Evolutionary conservation across 2,329 filamentous ascomycete genomes (phyloP).

Genomic region (Apiospora aurea): DNA sequence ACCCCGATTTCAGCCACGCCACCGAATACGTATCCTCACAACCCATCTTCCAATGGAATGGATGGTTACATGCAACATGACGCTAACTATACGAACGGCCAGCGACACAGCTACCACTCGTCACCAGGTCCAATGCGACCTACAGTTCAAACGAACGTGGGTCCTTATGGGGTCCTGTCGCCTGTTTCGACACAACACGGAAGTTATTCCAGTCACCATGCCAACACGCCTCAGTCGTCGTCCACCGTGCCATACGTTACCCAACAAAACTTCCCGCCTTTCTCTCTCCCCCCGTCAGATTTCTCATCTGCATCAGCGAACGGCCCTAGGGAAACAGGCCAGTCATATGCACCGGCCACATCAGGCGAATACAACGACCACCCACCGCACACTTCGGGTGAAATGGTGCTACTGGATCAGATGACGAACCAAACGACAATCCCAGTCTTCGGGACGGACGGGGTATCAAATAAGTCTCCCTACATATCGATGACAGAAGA

Average conservation of each 20-base stretch:
- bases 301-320: slow-evolving; percentile 52
- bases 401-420: slow-evolving; percentile 68
- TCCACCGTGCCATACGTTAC: slow-evolving; percentile 57
- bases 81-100: slow-evolving; percentile 42
- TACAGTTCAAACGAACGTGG: slow-evolving; percentile 54
- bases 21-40: slow-evolving; percentile 45
- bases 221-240: slow-evolving; percentile 53
- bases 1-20: slow-evolving; percentile 55
- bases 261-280: slow-evolving; percentile 68
- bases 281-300: slow-evolving; percentile 67
- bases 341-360: slow-evolving; percentile 47
- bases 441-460: slow-evolving; percentile 86
- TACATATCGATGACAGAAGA: slow-evolving; percentile 85
- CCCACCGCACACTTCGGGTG: slow-evolving; percentile 50
- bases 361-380: slow-evolving; percentile 56
- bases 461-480: slow-evolving; percentile 80
- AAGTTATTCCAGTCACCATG: slow-evolving; percentile 55
- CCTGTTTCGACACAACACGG: slow-evolving; percentile 57
- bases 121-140: slow-evolving; percentile 53
- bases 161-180: slow-evolving; percentile 59
- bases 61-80: slow-evolving; percentile 54
- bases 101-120: slow-evolving; percentile 48
- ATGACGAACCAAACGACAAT: slow-evolving; percentile 73
- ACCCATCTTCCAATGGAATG: slow-evolving; percentile 45
- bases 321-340: slow-evolving; percentile 45